A percentile compares a stretch with the other conserved stretches of the same genome.
phyloP scores from a whole-genome alignment of 345 rosid genomes.

The Fremontodendron californicum region DNA sequence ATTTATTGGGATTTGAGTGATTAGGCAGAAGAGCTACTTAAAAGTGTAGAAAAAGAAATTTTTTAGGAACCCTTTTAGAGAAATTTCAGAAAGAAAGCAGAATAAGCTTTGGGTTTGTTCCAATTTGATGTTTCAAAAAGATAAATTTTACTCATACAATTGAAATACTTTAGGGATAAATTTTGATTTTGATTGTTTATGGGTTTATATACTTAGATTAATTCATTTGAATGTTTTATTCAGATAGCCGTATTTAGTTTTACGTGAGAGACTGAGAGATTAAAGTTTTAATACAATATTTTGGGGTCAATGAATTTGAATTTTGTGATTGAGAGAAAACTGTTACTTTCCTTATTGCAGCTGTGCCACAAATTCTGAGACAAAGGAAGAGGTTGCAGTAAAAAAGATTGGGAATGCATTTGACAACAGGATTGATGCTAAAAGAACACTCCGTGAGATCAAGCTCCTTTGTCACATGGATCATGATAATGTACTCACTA shows the following conservation, averaged over 20 bases:
- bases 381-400: slow-evolving; percentile 81
- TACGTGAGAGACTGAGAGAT: not conserved
- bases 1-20: not conserved
- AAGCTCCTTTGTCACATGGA: slow-evolving; percentile 90
- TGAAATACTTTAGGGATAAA: not conserved
- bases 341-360: slow-evolving; percentile 30
- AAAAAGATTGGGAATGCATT: slow-evolving; percentile 92
- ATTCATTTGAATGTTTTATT: not conserved
- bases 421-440: slow-evolving; percentile 87
- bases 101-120: not conserved
- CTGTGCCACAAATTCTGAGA: slow-evolving; percentile 71
- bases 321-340: not conserved
- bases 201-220: no score
- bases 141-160: not conserved
- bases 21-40: not conserved
- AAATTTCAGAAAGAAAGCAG: not conserved
- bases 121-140: slow-evolving; percentile 1
- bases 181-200: not conserved
- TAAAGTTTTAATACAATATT: not conserved
- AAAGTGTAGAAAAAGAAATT: not conserved
- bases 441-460: slow-evolving; percentile 87
- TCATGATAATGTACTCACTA: slow-evolving; percentile 67
- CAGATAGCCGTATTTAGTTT: not conserved
- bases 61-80: not conserved
- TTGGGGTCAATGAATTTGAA: not conserved